A percentile compares a stretch with the other conserved stretches of the same genome.
Conservation (phyloP, 2,329 filamentous ascomycete genomes). For the Alternaria burnsii region DNA sequence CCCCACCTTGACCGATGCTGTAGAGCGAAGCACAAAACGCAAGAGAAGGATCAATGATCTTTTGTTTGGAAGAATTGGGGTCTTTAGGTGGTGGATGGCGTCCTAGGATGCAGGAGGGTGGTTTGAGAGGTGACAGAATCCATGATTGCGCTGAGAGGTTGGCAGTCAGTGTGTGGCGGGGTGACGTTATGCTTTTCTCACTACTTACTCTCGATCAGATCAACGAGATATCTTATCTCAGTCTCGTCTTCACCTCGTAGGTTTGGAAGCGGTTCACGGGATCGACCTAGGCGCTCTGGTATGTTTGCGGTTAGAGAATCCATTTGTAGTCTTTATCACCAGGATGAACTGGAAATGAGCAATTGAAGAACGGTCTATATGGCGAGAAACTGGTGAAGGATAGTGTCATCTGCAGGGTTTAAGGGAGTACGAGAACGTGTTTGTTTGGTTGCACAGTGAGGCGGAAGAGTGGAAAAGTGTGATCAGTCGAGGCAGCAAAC, state of each 20-base stretch:
- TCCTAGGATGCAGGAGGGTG: slow-evolving; percentile 23
- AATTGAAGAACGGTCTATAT: not conserved
- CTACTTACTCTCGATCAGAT: slow-evolving; percentile 28
- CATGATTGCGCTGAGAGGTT: slow-evolving; percentile 14
- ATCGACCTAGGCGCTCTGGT: slow-evolving; percentile 4
- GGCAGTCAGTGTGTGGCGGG: not conserved
- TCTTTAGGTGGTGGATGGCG: slow-evolving; percentile 18
- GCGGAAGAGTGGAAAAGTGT: not conserved
- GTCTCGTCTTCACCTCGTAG: slow-evolving; percentile 33
- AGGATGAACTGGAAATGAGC: not conserved
- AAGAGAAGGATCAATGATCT: not conserved
- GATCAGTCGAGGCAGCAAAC: not conserved
- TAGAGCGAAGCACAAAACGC: slow-evolving; percentile 28
- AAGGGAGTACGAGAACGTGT: not conserved
- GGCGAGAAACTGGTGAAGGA: slow-evolving; percentile 3
- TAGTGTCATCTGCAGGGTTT: not conserved
- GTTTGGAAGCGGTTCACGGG: slow-evolving; percentile 15
- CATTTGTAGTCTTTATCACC: not conserved
- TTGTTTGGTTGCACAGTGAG: slow-evolving; percentile 4
- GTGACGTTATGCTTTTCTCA: not conserved
- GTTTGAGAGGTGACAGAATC: slow-evolving; percentile 21
- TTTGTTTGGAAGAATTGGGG: not conserved
- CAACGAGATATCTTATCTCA: slow-evolving; percentile 20
- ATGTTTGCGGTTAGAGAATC: not conserved
- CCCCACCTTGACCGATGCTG: slow-evolving; percentile 18